phyloP scores from a whole-genome alignment of 75 land plant species.

The Selaginella moellendorffii region DNA sequence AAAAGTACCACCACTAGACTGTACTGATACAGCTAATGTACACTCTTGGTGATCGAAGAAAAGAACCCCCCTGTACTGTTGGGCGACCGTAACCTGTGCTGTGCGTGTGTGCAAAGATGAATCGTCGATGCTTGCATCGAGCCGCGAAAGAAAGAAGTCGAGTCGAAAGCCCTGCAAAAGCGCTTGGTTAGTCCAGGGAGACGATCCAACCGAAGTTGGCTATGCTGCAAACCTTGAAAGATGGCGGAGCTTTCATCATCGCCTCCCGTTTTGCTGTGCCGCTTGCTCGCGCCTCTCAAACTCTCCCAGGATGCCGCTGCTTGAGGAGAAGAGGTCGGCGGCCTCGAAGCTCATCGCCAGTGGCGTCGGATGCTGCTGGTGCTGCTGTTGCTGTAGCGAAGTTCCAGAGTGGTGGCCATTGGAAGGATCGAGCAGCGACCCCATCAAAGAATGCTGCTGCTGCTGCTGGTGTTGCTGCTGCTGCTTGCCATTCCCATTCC shows the following conservation, averaged over 20 bases:
- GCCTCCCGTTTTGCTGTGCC: too few species aligned
- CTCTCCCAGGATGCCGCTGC: background rate
- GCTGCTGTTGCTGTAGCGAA: background rate
- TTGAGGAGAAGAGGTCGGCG: background rate
- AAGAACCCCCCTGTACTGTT: too few species aligned
- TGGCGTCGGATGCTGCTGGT: background rate
- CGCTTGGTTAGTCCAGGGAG: background rate
- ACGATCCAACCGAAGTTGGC: background rate
- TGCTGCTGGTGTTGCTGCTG: background rate
- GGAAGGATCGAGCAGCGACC: background rate
- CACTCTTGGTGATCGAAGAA: too few species aligned
- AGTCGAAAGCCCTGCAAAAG: background rate
- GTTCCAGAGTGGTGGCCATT: too few species aligned
- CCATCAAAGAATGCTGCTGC: background rate
- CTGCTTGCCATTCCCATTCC: background rate
- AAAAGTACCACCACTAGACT: too few species aligned
- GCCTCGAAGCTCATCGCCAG: constrained; percentile 1
- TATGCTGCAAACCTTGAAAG: background rate
- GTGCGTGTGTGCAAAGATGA: too few species aligned
- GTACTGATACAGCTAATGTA: too few species aligned
- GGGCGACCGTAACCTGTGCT: too few species aligned
- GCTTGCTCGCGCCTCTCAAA: too few species aligned
- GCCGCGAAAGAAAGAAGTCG: background rate
- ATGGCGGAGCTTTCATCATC: too few species aligned
- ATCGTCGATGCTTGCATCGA: too few species aligned